Base-by-base conservation (phyloP, 306 rosid species). In the Citrullus mucosospermus region DNA sequence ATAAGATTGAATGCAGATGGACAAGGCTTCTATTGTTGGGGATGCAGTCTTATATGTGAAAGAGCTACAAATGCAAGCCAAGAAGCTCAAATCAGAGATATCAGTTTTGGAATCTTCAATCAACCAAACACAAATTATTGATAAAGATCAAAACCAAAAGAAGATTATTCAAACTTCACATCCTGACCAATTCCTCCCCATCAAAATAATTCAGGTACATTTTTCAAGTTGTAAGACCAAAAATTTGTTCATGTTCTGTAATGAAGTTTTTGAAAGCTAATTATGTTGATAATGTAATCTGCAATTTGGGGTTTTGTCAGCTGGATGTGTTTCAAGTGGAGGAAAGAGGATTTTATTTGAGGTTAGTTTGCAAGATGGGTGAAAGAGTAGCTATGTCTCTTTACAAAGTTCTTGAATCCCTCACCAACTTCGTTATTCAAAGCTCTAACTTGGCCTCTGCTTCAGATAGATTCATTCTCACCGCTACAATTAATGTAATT, bases 1-100 rank as follows among this genome's bases (percentile, higher is more conserved):
- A 14, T 25, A 25, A 53, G 5, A n/a, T 3, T 20, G 61, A 56
- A n/a, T n/a, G 62, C 84, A 95, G 97, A 95, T 95, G 97, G 99
- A 95, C 55, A 95, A 92, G 86, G 99, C 97, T 50, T 95, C 97
- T 25, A 95, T 95, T 57, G 89, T 95, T 78, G 97, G 92, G 78
- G 99, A 95, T 77, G 97, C 99, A 58, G 89, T 89, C 3, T 58
- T 84, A 17, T 90, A 92, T 53, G 89, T 95, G 76, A 87, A 92
- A 80, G 89, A 83, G 9, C 90, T 95, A 53, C 99, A 92, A 78
- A 80, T 77, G 81, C 90, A 85, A 82, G 89, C 93, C 22, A 91
- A 88, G 88, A 84, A 88, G 78, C 89, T 95, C 18, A 87, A 88
- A 79, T 84, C 86, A 59, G 99, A 92, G 84, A 85, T 95, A 61